A percentile compares a stretch with the other conserved stretches of the same genome.
These are phyloP conservation scores for Xylariaceae sp. DNA, from an alignment of 2,329 filamentous ascomycete genomes.

Conservation along the genomic window DNA sequence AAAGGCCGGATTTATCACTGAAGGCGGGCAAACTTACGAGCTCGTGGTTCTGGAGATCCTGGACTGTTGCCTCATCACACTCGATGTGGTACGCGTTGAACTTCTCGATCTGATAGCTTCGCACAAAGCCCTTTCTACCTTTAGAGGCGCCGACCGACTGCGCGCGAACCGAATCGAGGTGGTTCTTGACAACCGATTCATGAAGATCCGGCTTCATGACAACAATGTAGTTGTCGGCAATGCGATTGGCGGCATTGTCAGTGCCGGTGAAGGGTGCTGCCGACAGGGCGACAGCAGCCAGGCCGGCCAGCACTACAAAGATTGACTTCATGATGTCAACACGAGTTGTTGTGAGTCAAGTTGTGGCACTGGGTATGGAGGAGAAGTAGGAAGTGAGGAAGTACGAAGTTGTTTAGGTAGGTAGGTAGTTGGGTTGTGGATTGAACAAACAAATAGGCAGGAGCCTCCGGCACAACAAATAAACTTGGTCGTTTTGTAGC, in stretches of 20 bases:
- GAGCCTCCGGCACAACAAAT: no score
- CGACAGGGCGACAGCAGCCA: conserved; percentile 13
- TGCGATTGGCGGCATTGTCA: conserved; percentile 10
- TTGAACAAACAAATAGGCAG: not conserved
- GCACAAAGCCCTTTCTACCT: conserved; percentile 20
- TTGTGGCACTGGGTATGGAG: not conserved
- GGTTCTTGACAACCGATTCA: conserved; percentile 11
- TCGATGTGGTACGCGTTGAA: conserved; percentile 28
- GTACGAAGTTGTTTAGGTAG: not conserved
- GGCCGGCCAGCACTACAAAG: not conserved
- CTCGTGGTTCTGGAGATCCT: conserved; percentile 21
- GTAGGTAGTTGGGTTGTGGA: not conserved
- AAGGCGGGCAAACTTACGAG: conserved; percentile 13
- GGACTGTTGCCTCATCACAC: conserved; percentile 23
- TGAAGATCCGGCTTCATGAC: conserved; percentile 22
- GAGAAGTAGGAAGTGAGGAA: not conserved
- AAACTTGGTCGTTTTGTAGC: no score
- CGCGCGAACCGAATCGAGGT: conserved; percentile 20
- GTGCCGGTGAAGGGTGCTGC: conserved; percentile 22
- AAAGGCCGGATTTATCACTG: not conserved
- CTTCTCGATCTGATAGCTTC: conserved; percentile 21
- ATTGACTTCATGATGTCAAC: not conserved
- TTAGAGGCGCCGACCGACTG: conserved; percentile 5
- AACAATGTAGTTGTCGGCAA: conserved; percentile 27
- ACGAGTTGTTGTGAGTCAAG: not conserved